Evolutionary conservation across 2,329 filamentous ascomycete species (phyloP).

Genomic region (Helminthosporium solani): DNA sequence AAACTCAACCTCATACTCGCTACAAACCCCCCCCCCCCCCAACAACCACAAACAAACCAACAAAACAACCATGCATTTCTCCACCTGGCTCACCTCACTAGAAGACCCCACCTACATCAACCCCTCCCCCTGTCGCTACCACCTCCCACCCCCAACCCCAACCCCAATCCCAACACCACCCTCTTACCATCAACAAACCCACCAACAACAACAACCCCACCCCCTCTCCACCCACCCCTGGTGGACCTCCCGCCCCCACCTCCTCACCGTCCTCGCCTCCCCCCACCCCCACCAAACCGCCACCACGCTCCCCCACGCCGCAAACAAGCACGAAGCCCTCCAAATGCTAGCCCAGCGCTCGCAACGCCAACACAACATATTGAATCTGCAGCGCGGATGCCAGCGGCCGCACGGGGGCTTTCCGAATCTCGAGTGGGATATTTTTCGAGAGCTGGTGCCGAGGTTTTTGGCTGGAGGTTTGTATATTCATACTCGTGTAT

Average conservation of each 20-base stretch:
- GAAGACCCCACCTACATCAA: not conserved
- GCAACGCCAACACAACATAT: not conserved
- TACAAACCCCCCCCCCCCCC: no score
- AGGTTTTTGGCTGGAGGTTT: not conserved
- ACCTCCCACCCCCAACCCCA: not conserved
- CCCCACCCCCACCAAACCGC: not conserved
- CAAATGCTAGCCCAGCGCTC: slow-evolving; percentile 1
- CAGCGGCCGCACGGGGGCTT: not conserved
- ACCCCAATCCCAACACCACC: not conserved
- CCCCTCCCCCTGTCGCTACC: not conserved
- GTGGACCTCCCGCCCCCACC: not conserved
- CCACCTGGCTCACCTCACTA: not conserved
- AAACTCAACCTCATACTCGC: no score
- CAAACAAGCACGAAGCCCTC: not conserved
- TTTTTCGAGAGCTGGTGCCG: not conserved
- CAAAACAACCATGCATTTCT: not conserved
- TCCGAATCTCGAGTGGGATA: slow-evolving; percentile 1
- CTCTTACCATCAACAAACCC: not conserved
- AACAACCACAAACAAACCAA: no score
- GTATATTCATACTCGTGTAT: not conserved
- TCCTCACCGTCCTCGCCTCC: not conserved
- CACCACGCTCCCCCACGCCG: not conserved
- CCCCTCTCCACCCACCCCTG: not conserved
- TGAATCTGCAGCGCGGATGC: not conserved
- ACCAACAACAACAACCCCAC: not conserved